These are phyloP conservation scores for Penicillium coffeae DNA, from an alignment of 495 filamentous ascomycete species.

Conservation along the genomic window DNA sequence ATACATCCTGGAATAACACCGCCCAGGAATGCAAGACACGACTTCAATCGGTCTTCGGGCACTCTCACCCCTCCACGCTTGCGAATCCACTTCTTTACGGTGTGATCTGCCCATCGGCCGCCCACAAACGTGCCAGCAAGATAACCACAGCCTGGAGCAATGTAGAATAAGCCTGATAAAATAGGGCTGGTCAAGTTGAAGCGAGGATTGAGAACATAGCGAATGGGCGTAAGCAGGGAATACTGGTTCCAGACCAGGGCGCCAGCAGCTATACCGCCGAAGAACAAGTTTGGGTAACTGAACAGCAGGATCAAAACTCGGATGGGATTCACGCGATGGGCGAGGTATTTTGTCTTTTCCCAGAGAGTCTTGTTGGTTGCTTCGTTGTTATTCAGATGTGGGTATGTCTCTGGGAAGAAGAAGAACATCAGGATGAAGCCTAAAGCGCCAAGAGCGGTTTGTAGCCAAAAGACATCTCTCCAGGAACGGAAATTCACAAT, in stretches of 20 bases:
- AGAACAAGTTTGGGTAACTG: slow-evolving; percentile 62
- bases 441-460: slow-evolving; percentile 57
- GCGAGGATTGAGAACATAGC: slow-evolving; percentile 69
- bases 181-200: slow-evolving; percentile 65
- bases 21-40: slow-evolving; percentile 56
- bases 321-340: slow-evolving; percentile 58
- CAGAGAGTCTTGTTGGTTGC: slow-evolving; percentile 43
- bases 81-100: slow-evolving; percentile 59
- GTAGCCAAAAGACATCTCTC: slow-evolving; percentile 71
- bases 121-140: slow-evolving; percentile 66
- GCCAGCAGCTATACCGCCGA: slow-evolving; percentile 55
- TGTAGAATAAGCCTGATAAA: slow-evolving; percentile 66
- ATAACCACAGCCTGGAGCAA: slow-evolving; percentile 69
- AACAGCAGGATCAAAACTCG: slow-evolving; percentile 54
- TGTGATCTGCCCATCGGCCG: slow-evolving; percentile 65
- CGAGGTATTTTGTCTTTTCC: slow-evolving; percentile 50
- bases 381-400: slow-evolving; percentile 54
- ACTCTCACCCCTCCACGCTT: slow-evolving; percentile 56
- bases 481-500: slow-evolving; percentile 68
- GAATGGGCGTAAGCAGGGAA: slow-evolving; percentile 66
- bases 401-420: slow-evolving; percentile 67
- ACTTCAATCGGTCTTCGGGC: slow-evolving; percentile 65
- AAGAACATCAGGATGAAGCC: slow-evolving; percentile 58
- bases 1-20: slow-evolving; percentile 61
- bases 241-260: slow-evolving; percentile 73